Evolutionary conservation across 2,329 filamentous ascomycete genomes (phyloP), one percentile per base, ranked within the genome.

Genomic region (Penicillium sp.): DNA sequence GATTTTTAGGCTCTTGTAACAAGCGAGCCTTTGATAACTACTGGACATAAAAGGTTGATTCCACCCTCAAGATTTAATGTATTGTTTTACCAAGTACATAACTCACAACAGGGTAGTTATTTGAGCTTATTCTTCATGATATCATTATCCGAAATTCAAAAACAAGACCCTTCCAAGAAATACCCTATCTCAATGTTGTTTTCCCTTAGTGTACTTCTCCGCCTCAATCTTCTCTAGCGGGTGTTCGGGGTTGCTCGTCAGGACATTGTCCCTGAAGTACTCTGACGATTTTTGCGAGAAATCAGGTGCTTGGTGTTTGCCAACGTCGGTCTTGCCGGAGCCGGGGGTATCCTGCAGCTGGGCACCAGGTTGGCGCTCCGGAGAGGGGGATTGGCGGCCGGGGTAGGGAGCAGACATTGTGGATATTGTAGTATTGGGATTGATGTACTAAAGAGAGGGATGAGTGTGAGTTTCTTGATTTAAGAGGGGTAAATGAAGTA

Each of bases 361-460:
- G 55, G 79, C 76, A 59, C 84, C 87, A 38, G 81, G 78, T 77
- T 91, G 89, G 65, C 74, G 72, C 78, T 90, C 86, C 29, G 90
- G 89, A 52, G 86, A 79, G 61, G 91, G 92, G 33, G 91, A 96
- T 77, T 96, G 84, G 71, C 87, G 87, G 73, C 90, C 89, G 76
- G 83, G 76, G 70, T 81, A 77, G 64, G 79, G 82, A 56, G 83
- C 81, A 67, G 89, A 87, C 89, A 91, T 73, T 49, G 36, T 49
- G 54, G 19, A 29, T 48, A 25, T 55, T 29, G 36, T 38, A 38
- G 35, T 17, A 19, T 45, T 50, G 29, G 15, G 17, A 21, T 41
- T 50, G 36, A 35, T 17, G 23, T 42, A 41, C 48, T 57, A 25
- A 21, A 45, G 48, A 17, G 23, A n/a, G 4, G 19, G 13, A 23